A percentile compares a stretch with the other conserved stretches of the same genome.
Conservation (phyloP, 176 grass and related monocot species). For the maize (Zea mays) region DNA sequence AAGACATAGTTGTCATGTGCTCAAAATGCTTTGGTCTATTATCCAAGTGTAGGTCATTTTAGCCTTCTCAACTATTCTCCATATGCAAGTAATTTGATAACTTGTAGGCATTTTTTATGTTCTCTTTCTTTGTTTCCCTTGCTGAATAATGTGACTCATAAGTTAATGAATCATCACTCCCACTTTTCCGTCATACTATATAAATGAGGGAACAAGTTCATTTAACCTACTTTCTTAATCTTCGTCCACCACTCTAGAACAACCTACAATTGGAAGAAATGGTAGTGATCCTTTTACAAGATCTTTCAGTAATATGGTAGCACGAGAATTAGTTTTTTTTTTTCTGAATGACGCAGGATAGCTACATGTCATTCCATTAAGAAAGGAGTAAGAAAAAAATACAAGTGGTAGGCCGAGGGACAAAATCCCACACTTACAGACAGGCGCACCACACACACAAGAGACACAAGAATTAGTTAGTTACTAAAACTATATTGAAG, state of each 20-base stretch:
- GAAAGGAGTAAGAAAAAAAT: too few relatives aligned
- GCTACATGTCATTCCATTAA: too few relatives aligned
- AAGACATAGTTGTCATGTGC: background rate
- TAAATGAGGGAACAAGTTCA: background rate
- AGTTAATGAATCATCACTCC: background rate
- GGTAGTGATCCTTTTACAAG: background rate
- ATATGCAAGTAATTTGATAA: background rate
- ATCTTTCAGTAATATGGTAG: too few relatives aligned
- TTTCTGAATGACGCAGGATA: too few relatives aligned
- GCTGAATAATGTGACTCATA: background rate
- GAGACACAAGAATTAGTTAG: background rate
- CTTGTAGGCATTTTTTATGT: background rate
- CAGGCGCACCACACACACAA: too few relatives aligned
- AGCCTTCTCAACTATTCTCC: background rate
- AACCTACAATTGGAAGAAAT: background rate
- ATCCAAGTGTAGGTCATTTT: background rate
- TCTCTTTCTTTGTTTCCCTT: background rate
- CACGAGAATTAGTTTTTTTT: too few relatives aligned
- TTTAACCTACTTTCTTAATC: background rate
- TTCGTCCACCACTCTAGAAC: background rate
- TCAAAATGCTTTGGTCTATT: background rate
- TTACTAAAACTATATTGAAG: constrained; percentile 30
- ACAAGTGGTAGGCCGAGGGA: too few relatives aligned
- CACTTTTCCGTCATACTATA: background rate
- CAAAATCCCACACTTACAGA: too few relatives aligned